Base-by-base conservation (phyloP, 495 filamentous ascomycete species). In the Pseudoneurospora amorphoporcata region DNA sequence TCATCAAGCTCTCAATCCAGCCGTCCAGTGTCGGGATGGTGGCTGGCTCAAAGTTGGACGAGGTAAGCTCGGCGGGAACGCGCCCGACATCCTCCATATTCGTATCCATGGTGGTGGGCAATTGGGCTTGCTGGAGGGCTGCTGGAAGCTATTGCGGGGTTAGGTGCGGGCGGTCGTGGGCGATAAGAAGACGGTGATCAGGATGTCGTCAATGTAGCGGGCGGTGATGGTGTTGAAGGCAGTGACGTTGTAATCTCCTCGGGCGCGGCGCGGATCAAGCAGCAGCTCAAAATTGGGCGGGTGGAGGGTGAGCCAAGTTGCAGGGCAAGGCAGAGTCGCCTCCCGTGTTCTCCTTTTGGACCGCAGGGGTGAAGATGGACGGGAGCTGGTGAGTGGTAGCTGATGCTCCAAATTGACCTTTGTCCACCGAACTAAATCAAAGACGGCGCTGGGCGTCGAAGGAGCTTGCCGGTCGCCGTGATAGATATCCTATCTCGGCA, bases 1-100 rank as follows among this genome's bases (percentile, higher is more conserved):
- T 91, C 95, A 99, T 99, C 84, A 99, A 85, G 83, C 88, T 95
- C 86, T 97, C 94, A 80, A 99, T 99, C 95, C 95, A 99, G 75
- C 95, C 94, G 82, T 99, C 95, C 45, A 98, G 84, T 42, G 94
- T 96, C 42, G 94, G 91, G 84, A 97, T 95, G 72, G 94, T 92
- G 41, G 92, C 88, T 10, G 96, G 90, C 82, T 98, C 96, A 68
- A 89, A 86, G 32, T 87, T 85, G 74, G 91, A 89, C 70, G 91
- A 87, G 77, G 93, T 83, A 76, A 94, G 88, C 74, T 94, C 92
- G 78, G 96, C 90, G 74, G 94, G 92, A 75, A 90, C 88, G 81
- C 94, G 92, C 78, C 92, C 92, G 75, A 97, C 94, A 82, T 99
- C 95, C 84, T 92, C 91, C 95, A 99, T 99, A 83, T 96, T 97